Conservation (phyloP, 2,329 filamentous ascomycete genomes). For the Paracorniculantispora psalliotae region DNA sequence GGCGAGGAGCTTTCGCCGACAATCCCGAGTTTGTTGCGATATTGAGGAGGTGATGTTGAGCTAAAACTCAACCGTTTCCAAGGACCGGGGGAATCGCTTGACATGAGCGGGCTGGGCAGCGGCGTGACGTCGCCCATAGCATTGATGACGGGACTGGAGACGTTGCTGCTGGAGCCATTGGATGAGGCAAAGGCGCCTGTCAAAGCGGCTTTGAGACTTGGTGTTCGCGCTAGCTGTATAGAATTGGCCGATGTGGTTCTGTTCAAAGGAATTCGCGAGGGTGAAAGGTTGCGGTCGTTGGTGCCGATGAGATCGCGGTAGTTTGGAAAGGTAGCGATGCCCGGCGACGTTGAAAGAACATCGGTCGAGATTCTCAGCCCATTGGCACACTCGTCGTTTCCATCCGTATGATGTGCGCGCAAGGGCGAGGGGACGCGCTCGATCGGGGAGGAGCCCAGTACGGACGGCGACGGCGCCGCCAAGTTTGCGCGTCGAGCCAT, state of each 20-base stretch:
- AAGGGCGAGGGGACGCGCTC: not conserved
- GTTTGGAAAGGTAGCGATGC: not conserved
- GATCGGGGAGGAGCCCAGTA: not conserved
- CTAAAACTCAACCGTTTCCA: constrained; percentile 53
- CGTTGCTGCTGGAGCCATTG: constrained; percentile 59
- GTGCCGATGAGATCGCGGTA: constrained; percentile 4
- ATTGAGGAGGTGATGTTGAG: constrained; percentile 37
- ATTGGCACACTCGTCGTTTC: not conserved
- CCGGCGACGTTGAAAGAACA: not conserved
- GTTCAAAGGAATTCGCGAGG: constrained; percentile 25
- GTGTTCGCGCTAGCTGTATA: constrained; percentile 53
- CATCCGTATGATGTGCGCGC: not conserved
- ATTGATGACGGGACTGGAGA: constrained; percentile 69
- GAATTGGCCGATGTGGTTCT: constrained; percentile 27
- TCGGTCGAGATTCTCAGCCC: constrained; percentile 11
- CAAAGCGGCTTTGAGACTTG: constrained; percentile 55
- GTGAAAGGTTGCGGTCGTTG: constrained; percentile 8
- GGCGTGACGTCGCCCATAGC: constrained; percentile 77
- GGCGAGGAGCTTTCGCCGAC: constrained; percentile 21
- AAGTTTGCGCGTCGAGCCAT: not conserved
- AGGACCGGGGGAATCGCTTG: constrained; percentile 59
- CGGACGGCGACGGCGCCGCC: not conserved
- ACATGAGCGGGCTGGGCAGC: constrained; percentile 68
- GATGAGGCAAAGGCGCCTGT: constrained; percentile 43
- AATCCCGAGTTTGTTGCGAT: constrained; percentile 21